Evolutionary conservation across 176 grass and related monocot species (phyloP).

Genomic region (sorghum (Sorghum bicolor)): Sorghum_bicolor_NCBIv3 NC_012874.2:57235001-57235500

Average conservation of each 20-base stretch:
- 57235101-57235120: conserved; percentile 15
- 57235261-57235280: too few species aligned
- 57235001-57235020: neutral
- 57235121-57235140: conserved; percentile 21
- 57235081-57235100: conserved; percentile 12
- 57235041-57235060: neutral
- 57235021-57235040: neutral
- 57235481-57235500: conserved; percentile 47
- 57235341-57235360: conserved; percentile 20
- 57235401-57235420: neutral
- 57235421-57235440: conserved; percentile 33
- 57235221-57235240: too few species aligned
- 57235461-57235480: conserved; percentile 41
- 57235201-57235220: too few species aligned
- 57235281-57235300: too few species aligned
- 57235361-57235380: conserved; percentile 33
- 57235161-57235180: neutral
- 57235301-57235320: too few species aligned
- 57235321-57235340: too few species aligned
- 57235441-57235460: conserved; percentile 45
- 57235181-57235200: too few species aligned
- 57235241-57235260: too few species aligned
- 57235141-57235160: conserved; percentile 18
- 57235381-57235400: neutral
- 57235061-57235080: neutral